Percentiles rank a stretch among this genome's conserved stretches.
phyloP scores from a whole-genome alignment of 2,329 filamentous ascomycete genomes.

The Aspergillus nomiae region DNA sequence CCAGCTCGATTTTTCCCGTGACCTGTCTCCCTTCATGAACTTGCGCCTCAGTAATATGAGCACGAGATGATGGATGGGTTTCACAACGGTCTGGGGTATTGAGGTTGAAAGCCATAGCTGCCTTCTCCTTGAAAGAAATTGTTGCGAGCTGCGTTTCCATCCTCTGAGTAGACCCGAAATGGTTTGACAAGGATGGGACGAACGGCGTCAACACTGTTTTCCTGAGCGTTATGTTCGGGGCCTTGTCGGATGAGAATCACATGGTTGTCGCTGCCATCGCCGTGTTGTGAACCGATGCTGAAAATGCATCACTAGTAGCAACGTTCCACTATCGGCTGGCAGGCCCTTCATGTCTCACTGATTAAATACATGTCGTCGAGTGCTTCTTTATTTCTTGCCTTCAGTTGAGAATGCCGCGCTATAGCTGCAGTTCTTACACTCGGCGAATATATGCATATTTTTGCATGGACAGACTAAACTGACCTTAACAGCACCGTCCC shows the following conservation, averaged over 20 bases:
- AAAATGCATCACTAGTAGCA: constrained; percentile 32
- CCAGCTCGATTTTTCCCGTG: constrained; percentile 78
- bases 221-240: constrained; percentile 60
- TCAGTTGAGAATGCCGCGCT: constrained; percentile 87
- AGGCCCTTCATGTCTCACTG: constrained; percentile 60
- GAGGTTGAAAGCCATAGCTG: constrained; percentile 65
- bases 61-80: constrained; percentile 45
- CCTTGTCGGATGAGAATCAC: constrained; percentile 74
- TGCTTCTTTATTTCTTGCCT: constrained; percentile 60
- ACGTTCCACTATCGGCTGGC: not conserved
- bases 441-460: constrained; percentile 70
- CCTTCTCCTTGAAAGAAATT: constrained; percentile 79
- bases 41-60: constrained; percentile 32
- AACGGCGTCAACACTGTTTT: constrained; percentile 52
- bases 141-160: constrained; percentile 53
- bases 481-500: constrained; percentile 77
- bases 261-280: constrained; percentile 31
- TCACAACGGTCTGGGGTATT: constrained; percentile 72
- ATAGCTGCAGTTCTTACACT: constrained; percentile 89
- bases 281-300: constrained; percentile 30
- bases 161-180: constrained; percentile 14
- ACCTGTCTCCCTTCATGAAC: constrained; percentile 23
- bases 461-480: constrained; percentile 79
- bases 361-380: constrained; percentile 81
- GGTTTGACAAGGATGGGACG: constrained; percentile 22